A percentile compares a stretch with the other conserved stretches of the same genome.
Conservation (phyloP, 2,329 filamentous ascomycete species). For the Epichloe amarillans region DNA sequence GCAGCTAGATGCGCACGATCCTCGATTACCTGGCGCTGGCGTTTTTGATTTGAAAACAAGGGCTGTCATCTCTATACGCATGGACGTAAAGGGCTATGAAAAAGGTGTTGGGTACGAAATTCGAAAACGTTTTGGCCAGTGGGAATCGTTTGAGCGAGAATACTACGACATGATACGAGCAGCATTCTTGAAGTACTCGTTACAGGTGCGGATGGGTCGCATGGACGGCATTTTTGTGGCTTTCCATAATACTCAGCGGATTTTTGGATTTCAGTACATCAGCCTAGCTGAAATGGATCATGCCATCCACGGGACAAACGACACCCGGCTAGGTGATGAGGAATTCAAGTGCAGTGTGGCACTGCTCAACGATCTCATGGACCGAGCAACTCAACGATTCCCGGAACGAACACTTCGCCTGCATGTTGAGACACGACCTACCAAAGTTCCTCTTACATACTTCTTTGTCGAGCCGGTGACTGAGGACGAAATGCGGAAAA, state of each 20-base stretch:
- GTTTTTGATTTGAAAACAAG: slow-evolving; percentile 96
- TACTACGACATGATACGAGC: slow-evolving; percentile 94
- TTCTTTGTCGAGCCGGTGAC: slow-evolving; percentile 80
- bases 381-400: slow-evolving; percentile 61
- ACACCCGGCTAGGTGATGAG: slow-evolving; percentile 56
- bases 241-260: slow-evolving; percentile 85
- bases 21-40: slow-evolving; percentile 73
- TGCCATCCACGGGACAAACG: slow-evolving; percentile 67
- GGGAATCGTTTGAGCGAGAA: slow-evolving; percentile 87
- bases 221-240: slow-evolving; percentile 99
- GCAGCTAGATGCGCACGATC: slow-evolving; percentile 82
- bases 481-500: slow-evolving; percentile 53
- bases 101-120: slow-evolving; percentile 81
- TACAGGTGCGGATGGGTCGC: slow-evolving; percentile 90
- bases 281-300: slow-evolving; percentile 75
- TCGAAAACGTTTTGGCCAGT: slow-evolving; percentile 58
- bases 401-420: slow-evolving; percentile 66
- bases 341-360: slow-evolving; percentile 76
- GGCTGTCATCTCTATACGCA: slow-evolving; percentile 81
- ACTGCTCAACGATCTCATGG: slow-evolving; percentile 65
- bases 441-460: slow-evolving; percentile 57
- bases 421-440: slow-evolving; percentile 64
- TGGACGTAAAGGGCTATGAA: slow-evolving; percentile 62
- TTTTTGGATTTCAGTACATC: slow-evolving; percentile 97
- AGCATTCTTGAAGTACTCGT: slow-evolving; percentile 89